Base-by-base conservation (phyloP, 75 land plant genomes). In the Pseudotsuga menziesii region DNA sequence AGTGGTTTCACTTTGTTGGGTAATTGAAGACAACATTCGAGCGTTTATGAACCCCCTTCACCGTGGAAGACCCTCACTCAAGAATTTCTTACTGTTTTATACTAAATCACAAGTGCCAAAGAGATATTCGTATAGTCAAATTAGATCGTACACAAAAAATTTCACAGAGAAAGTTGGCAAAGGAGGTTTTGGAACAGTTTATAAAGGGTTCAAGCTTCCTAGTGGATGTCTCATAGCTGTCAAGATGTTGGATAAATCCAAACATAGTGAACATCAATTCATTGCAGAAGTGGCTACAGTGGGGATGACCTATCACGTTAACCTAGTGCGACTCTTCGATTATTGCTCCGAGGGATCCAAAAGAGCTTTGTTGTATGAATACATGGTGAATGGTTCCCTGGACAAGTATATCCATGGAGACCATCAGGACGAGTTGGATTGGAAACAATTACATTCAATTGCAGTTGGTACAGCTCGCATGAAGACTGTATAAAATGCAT, bases 161-260 rank as follows among this genome's bases (percentile, higher is more conserved):
- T 79, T 83, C 32, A 29, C 32, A 29, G 87, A 89, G 58, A 92
- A 90, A 86, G 91, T 94, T 26, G 94, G 98, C 16, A 84, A 69
- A 27, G 98, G 98, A 20, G 94, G 95, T 3, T 92, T 92, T 75
- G 98, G 98, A 4, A 80, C 90, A n/a, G 95, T 94, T 9, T 94
- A 90, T 73, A 79, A 73, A 75, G 98, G 93, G 15, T n/a, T n/a
- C n/a, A 57, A 80, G 56, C 83, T 94, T 35, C 77, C 89, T 3
- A 86, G 90, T 61, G 80, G 81, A 52, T 83, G 84, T 5, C 78
- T 77, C 58, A 86, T 82, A 55, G 98, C 95, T 4, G 94, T 94
- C 70, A 94, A 94, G 74, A 88, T 81, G 62, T 76, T 94, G 0
- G 97, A 94, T 60, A 91, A 91, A 7, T 85, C 90, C 59, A 87